phyloP scores from a whole-genome alignment of 805 yeast genomes.

The Candida patagonica region DNA sequence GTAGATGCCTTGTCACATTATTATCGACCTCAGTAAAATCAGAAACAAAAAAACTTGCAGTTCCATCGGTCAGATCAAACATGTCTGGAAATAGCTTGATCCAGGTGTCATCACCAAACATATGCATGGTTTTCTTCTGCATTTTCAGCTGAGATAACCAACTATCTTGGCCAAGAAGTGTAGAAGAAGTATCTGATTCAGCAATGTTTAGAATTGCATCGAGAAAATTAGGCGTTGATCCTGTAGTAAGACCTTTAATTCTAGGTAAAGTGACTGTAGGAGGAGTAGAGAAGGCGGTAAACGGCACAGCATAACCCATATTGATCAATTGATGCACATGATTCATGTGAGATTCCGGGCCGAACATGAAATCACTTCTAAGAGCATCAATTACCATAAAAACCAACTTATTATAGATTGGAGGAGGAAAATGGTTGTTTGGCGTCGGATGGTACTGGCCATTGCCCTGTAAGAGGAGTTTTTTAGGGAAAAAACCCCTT shows the following conservation, averaged over 20 bases:
- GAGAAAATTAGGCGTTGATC: slow-evolving; percentile 86
- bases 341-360: slow-evolving; percentile 54
- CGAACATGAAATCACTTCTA: slow-evolving; percentile 75
- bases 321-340: slow-evolving; percentile 57
- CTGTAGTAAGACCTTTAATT: slow-evolving; percentile 86
- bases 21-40: slow-evolving; percentile 91
- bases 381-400: slow-evolving; percentile 89
- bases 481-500: slow-evolving; percentile 87
- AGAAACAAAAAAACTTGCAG: slow-evolving; percentile 87
- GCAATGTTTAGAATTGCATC: slow-evolving; percentile 93
- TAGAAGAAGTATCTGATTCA: slow-evolving; percentile 70
- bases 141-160: slow-evolving; percentile 66
- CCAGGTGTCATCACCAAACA: slow-evolving; percentile 99
- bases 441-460: slow-evolving; percentile 26
- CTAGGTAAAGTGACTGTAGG: slow-evolving; percentile 96
- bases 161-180: slow-evolving; percentile 68
- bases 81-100: slow-evolving; percentile 69
- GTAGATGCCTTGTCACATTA: slow-evolving; percentile 85
- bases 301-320: slow-evolving; percentile 69
- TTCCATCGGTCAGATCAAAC: slow-evolving; percentile 69
- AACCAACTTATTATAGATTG: slow-evolving; percentile 46
- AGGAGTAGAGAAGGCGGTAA: slow-evolving; percentile 86
- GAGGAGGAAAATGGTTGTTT: slow-evolving; percentile 16
- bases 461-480: slow-evolving; percentile 58
- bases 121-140: slow-evolving; percentile 45